Conservation (phyloP, 192 early-diverging fungal genomes). For the Lobosporangium transversale region DNA sequence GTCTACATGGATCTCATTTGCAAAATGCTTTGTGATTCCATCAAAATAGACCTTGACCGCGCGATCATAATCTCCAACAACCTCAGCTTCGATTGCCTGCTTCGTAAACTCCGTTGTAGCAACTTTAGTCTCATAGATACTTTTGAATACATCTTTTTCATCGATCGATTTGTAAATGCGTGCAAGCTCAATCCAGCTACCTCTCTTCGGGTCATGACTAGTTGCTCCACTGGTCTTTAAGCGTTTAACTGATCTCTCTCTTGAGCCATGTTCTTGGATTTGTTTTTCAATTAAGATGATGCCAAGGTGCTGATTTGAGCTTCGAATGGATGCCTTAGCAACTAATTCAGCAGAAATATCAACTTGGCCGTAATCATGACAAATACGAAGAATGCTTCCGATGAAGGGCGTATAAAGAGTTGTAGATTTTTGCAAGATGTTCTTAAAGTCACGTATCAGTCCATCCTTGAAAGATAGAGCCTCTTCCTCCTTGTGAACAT, state of each 20-base stretch:
- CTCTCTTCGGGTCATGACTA: slow-evolving; percentile 24
- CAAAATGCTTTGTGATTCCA: slow-evolving; percentile 37
- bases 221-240: slow-evolving; percentile 19
- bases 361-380: slow-evolving; percentile 51
- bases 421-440: slow-evolving; percentile 48
- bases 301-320: slow-evolving; percentile 63
- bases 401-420: slow-evolving; percentile 58
- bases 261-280: slow-evolving; percentile 19
- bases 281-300: slow-evolving; percentile 62
- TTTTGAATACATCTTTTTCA: slow-evolving; percentile 70
- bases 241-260: slow-evolving; percentile 50
- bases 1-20: slow-evolving; percentile 53
- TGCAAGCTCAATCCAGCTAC: slow-evolving; percentile 70
- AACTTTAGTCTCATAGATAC: slow-evolving; percentile 69
- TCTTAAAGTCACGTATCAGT: slow-evolving; percentile 28
- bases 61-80: slow-evolving; percentile 63
- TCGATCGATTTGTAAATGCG: slow-evolving; percentile 71
- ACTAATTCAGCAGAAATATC: slow-evolving; percentile 46
- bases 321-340: slow-evolving; percentile 42
- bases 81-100: slow-evolving; percentile 71
- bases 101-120: slow-evolving; percentile 58
- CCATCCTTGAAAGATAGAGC: slow-evolving; percentile 29
- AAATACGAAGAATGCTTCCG: slow-evolving; percentile 61
- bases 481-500: slow-evolving; percentile 43
- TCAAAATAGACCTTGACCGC: slow-evolving; percentile 59